Evolutionary conservation across 495 filamentous ascomycete genomes (phyloP).

Genomic region (Lepraria neglecta): DNA sequence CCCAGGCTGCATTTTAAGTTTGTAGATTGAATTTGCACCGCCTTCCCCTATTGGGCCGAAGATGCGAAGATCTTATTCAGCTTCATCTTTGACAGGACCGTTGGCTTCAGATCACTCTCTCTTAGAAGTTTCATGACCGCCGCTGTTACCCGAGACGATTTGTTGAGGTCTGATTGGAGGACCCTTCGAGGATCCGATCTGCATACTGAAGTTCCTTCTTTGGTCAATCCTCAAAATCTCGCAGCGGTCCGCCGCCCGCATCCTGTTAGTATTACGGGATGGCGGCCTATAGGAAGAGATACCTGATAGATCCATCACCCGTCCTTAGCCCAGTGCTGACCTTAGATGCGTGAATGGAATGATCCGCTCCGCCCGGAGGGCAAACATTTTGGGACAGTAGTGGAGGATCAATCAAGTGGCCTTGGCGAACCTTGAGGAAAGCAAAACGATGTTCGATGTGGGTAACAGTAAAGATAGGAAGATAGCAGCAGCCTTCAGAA

Average conservation of each 20-base stretch:
- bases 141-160: neutral
- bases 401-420: neutral
- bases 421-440: neutral
- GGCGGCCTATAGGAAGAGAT: neutral
- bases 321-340: neutral
- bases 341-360: neutral
- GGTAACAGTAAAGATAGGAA: neutral
- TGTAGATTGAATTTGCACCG: neutral
- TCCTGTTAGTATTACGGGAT: neutral
- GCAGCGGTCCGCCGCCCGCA: constrained; percentile 7
- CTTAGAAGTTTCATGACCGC: neutral
- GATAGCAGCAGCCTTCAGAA: neutral
- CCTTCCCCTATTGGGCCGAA: neutral
- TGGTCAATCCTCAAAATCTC: neutral
- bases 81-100: neutral
- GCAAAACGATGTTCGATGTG: neutral
- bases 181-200: neutral
- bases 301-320: neutral
- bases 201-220: neutral
- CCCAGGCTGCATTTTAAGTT: neutral
- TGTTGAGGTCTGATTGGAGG: neutral
- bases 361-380: neutral
- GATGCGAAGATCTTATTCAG: neutral
- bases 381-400: no score
- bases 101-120: neutral